A percentile compares a stretch with the other conserved stretches of the same genome.
These are phyloP conservation scores for Fusarium sp. DNA, from an alignment of 2,329 filamentous ascomycete species.

Conservation along the genomic window DNA sequence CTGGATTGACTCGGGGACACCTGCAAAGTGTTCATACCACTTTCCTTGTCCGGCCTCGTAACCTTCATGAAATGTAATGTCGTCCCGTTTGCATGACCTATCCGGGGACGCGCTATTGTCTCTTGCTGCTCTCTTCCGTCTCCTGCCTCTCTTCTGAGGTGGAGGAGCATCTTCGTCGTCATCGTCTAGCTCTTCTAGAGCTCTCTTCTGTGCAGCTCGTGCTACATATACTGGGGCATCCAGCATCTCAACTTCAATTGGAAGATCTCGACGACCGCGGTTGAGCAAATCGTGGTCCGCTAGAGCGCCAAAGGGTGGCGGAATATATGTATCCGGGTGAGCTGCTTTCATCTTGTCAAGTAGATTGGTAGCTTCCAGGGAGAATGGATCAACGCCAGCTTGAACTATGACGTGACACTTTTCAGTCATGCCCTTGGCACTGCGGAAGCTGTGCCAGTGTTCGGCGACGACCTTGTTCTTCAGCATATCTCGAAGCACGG, in stretches of 20 bases:
- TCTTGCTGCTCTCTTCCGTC: constrained; percentile 23
- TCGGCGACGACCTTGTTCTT: constrained; percentile 50
- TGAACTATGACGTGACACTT: constrained; percentile 58
- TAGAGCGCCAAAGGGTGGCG: constrained; percentile 36
- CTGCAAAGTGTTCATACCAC: constrained; percentile 33
- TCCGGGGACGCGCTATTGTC: constrained; percentile 1
- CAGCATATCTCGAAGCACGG: constrained; percentile 52
- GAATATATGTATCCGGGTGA: constrained; percentile 51
- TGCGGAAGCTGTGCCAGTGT: constrained; percentile 58
- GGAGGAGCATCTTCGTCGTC: constrained; percentile 26
- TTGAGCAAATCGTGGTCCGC: constrained; percentile 30
- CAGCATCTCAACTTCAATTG: constrained; percentile 59
- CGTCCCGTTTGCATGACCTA: constrained; percentile 12
- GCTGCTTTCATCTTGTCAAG: constrained; percentile 60
- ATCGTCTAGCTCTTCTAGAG: constrained; percentile 37
- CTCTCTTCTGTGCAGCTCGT: constrained; percentile 49
- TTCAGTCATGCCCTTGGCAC: constrained; percentile 53
- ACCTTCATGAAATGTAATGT: constrained; percentile 22
- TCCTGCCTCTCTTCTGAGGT: constrained; percentile 36
- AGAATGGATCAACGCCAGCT: constrained; percentile 54
- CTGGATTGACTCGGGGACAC: constrained; percentile 39
- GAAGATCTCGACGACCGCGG: constrained; percentile 51
- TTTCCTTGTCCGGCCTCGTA: constrained; percentile 19
- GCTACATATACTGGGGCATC: constrained; percentile 62
- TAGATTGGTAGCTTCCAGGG: constrained; percentile 53